These are phyloP conservation scores for Botryosphaeria agaves DNA, from an alignment of 2,329 filamentous ascomycete species.

Conservation along the genomic window DNA sequence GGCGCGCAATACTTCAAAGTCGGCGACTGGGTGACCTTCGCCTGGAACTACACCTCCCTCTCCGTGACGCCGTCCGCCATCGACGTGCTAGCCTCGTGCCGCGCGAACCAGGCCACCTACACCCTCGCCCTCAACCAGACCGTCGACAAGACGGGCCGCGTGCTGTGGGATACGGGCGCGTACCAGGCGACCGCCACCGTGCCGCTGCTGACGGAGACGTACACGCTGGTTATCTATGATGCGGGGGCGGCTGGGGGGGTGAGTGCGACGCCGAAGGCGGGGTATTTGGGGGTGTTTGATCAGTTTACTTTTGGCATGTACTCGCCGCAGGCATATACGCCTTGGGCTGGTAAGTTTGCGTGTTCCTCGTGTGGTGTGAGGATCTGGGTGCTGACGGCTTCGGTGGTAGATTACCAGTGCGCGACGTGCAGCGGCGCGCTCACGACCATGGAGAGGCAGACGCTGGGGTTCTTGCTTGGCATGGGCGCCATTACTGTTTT, in stretches of 20 bases:
- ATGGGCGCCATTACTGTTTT: conserved; percentile 38
- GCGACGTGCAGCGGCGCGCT: conserved; percentile 39
- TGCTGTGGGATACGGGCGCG: conserved; percentile 43
- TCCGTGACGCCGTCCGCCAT: conserved; percentile 38
- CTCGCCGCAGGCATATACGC: conserved; percentile 31
- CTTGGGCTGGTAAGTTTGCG: conserved; percentile 16
- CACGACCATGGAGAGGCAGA: conserved; percentile 34
- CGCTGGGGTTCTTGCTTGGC: conserved; percentile 35
- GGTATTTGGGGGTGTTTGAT: conserved; percentile 34
- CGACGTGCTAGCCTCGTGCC: conserved; percentile 45
- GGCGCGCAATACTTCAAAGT: conserved; percentile 45
- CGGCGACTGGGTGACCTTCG: conserved; percentile 43
- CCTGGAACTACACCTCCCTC: conserved; percentile 52
- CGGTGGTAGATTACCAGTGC: conserved; percentile 17
- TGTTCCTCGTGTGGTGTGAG: too few species aligned
- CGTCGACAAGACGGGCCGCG: conserved; percentile 30
- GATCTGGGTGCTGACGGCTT: not conserved
- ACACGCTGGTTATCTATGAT: conserved; percentile 48
- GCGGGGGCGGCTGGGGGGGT: conserved; percentile 26
- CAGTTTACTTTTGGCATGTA: conserved; percentile 48
- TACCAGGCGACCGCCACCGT: conserved; percentile 31
- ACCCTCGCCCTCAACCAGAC: conserved; percentile 43
- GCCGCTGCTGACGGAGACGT: conserved; percentile 39
- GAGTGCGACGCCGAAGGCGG: conserved; percentile 33
- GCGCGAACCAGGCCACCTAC: conserved; percentile 39